A percentile compares a stretch with the other conserved stretches of the same genome.
phyloP scores from a whole-genome alignment of 1,284 basidiomycete genomes.

The Salmacisia buchloeana region DNA sequence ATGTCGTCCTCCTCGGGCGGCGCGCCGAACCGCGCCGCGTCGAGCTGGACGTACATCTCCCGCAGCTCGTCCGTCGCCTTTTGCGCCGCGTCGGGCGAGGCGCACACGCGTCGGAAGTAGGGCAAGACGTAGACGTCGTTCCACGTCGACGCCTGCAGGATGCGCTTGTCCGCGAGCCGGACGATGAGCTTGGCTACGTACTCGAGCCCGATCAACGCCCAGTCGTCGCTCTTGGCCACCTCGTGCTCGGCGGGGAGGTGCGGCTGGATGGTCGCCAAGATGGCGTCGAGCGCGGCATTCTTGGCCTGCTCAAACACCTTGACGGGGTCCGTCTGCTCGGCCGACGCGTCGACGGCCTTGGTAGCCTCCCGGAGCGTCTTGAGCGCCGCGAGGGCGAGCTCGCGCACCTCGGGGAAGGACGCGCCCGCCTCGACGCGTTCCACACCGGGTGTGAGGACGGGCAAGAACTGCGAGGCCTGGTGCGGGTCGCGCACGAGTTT shows the following conservation, averaged over 20 bases:
- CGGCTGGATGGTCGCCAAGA: slow-evolving; percentile 31
- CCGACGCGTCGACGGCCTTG: slow-evolving; percentile 25
- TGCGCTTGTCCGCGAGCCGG: slow-evolving; percentile 46
- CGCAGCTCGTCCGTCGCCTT: slow-evolving; percentile 38
- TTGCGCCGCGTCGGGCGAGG: slow-evolving; percentile 33
- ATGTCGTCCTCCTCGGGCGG: slow-evolving; percentile 60
- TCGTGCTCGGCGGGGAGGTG: slow-evolving; percentile 28
- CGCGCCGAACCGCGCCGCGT: slow-evolving; percentile 44
- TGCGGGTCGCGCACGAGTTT: slow-evolving; percentile 91
- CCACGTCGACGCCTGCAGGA: slow-evolving; percentile 44
- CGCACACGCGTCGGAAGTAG: slow-evolving; percentile 51
- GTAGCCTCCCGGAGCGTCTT: slow-evolving; percentile 40
- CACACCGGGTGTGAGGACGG: slow-evolving; percentile 82
- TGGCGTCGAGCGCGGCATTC: slow-evolving; percentile 30
- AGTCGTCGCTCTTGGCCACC: slow-evolving; percentile 37
- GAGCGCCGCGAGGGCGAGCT: slow-evolving; percentile 43
- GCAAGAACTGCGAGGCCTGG: slow-evolving; percentile 83
- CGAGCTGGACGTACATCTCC: slow-evolving; percentile 38
- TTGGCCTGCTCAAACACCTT: slow-evolving; percentile 31
- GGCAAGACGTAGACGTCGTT: slow-evolving; percentile 49
- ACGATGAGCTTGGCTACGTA: slow-evolving; percentile 38
- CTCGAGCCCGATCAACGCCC: slow-evolving; percentile 36
- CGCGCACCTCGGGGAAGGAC: slow-evolving; percentile 82
- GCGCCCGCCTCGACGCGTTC: slow-evolving; percentile 84
- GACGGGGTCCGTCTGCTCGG: slow-evolving; percentile 31